phyloP scores from a whole-genome alignment of 306 rosid species.

The Arachis stenosperma region DNA sequence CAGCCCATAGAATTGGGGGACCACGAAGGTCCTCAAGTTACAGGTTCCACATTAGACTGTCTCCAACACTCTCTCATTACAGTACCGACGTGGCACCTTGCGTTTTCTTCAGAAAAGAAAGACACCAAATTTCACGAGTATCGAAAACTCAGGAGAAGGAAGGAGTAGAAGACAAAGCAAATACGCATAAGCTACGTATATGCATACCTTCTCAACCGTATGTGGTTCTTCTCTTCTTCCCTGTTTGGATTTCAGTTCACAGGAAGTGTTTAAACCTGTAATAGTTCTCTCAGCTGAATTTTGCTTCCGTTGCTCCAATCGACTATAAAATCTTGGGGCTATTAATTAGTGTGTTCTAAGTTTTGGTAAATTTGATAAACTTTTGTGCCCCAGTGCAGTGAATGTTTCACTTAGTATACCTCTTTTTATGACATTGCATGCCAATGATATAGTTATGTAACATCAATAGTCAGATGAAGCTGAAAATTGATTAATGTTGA shows the following conservation, averaged over 20 bases:
- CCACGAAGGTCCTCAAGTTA: no score
- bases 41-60: no score
- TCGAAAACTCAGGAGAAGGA: neutral
- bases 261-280: neutral
- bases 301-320: neutral
- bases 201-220: neutral
- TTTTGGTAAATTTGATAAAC: neutral
- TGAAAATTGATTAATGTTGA: neutral
- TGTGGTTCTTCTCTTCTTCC: neutral
- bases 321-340: neutral
- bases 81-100: no score
- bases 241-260: neutral
- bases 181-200: neutral
- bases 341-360: no score
- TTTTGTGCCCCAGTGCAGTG: neutral
- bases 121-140: no score
- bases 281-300: neutral
- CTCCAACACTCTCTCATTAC: no score
- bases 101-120: no score
- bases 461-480: constrained; percentile 1
- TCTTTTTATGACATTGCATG: neutral
- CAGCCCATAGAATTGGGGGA: no score
- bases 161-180: neutral
- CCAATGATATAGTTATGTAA: neutral
- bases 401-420: neutral